Conservation (phyloP, 2,329 filamentous ascomycete genomes). For the Aspergillus pseudotamarii region DNA sequence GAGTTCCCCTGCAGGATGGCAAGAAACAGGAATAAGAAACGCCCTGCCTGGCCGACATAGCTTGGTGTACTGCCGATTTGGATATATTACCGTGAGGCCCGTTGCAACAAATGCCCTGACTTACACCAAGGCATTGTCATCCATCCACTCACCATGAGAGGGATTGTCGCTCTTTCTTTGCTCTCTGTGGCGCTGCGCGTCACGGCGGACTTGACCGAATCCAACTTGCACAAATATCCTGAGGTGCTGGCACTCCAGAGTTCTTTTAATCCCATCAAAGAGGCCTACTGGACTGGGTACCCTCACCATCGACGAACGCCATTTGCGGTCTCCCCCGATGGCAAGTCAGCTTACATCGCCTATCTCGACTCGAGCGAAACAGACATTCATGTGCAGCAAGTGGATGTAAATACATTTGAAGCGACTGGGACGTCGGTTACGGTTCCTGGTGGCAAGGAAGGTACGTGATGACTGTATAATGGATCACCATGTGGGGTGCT, state of each 20-base stretch:
- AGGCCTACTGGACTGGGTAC: slow-evolving; percentile 63
- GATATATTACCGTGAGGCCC: background rate
- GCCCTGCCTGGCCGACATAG: too few species aligned
- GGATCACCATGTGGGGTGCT: background rate
- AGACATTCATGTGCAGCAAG: slow-evolving; percentile 60
- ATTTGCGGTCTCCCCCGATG: slow-evolving; percentile 64
- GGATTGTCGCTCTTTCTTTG: slow-evolving; percentile 26
- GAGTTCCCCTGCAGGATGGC: too few species aligned
- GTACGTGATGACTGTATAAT: slow-evolving; percentile 16
- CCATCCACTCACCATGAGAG: slow-evolving; percentile 22
- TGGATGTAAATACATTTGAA: slow-evolving; percentile 58
- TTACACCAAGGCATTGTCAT: background rate
- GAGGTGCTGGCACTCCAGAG: slow-evolving; percentile 52
- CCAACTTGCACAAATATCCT: slow-evolving; percentile 42
- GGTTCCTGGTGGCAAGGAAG: slow-evolving; percentile 58
- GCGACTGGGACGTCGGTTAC: slow-evolving; percentile 57
- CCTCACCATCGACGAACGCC: slow-evolving; percentile 65
- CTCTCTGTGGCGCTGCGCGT: slow-evolving; percentile 29
- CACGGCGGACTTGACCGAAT: slow-evolving; percentile 22
- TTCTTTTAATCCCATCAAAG: slow-evolving; percentile 60
- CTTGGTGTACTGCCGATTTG: background rate
- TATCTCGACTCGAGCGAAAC: slow-evolving; percentile 61
- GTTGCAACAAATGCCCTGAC: background rate
- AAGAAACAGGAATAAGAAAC: background rate
- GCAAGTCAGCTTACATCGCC: slow-evolving; percentile 61